Percentiles rank a stretch among this genome's conserved stretches.
Conservation (phyloP, 306 rosid genomes). For the Cajanus cajan region DNA sequence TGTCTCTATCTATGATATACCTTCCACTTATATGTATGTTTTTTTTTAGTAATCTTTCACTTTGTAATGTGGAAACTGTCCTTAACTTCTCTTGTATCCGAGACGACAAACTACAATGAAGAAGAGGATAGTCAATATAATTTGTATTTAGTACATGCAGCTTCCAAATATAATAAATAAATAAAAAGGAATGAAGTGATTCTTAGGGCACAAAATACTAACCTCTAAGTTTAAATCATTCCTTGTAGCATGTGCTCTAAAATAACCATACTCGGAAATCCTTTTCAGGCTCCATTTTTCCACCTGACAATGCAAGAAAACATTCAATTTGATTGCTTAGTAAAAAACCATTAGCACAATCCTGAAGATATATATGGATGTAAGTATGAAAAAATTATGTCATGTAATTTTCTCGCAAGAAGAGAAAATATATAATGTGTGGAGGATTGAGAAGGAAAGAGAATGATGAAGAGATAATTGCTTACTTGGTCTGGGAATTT, state of each 20-base stretch:
- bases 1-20: not conserved
- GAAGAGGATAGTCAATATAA: not conserved
- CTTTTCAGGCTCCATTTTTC: slow-evolving; percentile 54
- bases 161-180: not conserved
- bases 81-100: slow-evolving; percentile 45
- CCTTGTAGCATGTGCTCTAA: not conserved
- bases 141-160: not conserved
- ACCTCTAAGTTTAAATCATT: not conserved
- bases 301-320: slow-evolving; percentile 26
- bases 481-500: slow-evolving; percentile 45
- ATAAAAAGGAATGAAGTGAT: not conserved
- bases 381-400: not conserved
- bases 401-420: not conserved
- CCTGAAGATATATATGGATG: not conserved
- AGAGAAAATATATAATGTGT: not conserved
- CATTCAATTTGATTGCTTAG: not conserved
- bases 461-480: slow-evolving; percentile 18
- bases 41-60: slow-evolving; percentile 16
- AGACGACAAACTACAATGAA: slow-evolving; percentile 56
- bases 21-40: not conserved
- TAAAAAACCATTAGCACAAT: not conserved
- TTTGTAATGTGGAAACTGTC: slow-evolving; percentile 70
- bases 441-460: not conserved
- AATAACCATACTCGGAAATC: not conserved
- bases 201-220: not conserved